Evolutionary conservation across 2,329 filamentous ascomycete genomes (phyloP).

Genomic region (Aspergillus udagawae): DNA sequence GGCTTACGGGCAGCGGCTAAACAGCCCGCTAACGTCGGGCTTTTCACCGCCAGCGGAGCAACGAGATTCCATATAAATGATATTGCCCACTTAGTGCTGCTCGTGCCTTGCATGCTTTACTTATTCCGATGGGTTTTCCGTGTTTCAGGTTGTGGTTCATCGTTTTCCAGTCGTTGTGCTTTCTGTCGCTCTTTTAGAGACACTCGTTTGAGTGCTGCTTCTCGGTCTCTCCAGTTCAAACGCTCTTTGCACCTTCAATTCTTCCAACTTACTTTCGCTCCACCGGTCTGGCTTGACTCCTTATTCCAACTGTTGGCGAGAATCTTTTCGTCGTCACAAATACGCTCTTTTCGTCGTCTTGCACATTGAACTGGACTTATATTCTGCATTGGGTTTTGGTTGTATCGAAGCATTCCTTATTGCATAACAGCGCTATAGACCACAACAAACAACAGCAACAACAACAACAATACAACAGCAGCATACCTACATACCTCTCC

Average conservation of each 20-base stretch:
- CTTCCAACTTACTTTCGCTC: slow-evolving; percentile 3
- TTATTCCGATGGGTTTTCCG: neutral
- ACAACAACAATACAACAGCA: slow-evolving; percentile 12
- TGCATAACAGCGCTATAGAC: slow-evolving; percentile 21
- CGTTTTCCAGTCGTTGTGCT: slow-evolving; percentile 24
- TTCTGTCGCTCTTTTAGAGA: slow-evolving; percentile 33
- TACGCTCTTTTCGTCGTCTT: slow-evolving; percentile 17
- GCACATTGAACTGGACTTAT: slow-evolving; percentile 13
- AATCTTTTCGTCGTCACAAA: slow-evolving; percentile 14
- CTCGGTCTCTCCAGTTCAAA: slow-evolving; percentile 24
- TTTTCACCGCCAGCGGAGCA: neutral
- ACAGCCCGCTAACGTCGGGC: neutral
- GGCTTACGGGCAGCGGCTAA: neutral
- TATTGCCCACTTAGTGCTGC: neutral
- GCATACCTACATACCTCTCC: neutral
- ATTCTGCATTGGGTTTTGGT: slow-evolving; percentile 18
- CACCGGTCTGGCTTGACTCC: slow-evolving; percentile 13
- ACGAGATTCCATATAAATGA: neutral
- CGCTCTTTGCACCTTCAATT: slow-evolving; percentile 21
- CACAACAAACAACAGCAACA: slow-evolving; percentile 22
- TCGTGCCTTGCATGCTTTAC: neutral
- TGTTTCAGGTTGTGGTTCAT: slow-evolving; percentile 24
- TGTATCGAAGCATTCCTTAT: slow-evolving; percentile 28
- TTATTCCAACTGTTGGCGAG: slow-evolving; percentile 11
- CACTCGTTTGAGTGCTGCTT: slow-evolving; percentile 18